Evolutionary conservation across 495 filamentous ascomycete species (phyloP).

Genomic region (Aspergillus heteromorphus): DNA sequence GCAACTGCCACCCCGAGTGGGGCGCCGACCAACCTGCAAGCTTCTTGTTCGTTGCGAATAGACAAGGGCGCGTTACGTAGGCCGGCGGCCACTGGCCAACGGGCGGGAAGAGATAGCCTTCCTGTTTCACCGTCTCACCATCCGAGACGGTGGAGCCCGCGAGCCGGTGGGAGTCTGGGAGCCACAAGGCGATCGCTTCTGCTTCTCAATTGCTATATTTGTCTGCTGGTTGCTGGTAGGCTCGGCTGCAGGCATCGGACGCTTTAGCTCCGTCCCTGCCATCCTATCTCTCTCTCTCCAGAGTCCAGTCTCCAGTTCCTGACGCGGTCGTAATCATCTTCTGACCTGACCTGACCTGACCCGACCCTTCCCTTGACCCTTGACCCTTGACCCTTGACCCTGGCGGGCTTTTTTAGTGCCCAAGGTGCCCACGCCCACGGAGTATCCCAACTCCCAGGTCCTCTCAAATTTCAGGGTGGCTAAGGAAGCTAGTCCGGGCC

Average conservation of each 20-base stretch:
- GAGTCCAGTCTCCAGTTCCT: too few relatives aligned
- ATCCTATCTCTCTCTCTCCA: too few relatives aligned
- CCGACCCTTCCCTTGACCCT: too few relatives aligned
- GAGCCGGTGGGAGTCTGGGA: too few relatives aligned
- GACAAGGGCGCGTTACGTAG: constrained; percentile 19
- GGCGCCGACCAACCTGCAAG: background rate
- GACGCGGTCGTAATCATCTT: background rate
- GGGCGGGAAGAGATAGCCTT: background rate
- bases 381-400: too few relatives aligned
- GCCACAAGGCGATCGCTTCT: constrained; percentile 15
- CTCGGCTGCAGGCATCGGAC: background rate
- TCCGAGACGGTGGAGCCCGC: constrained; percentile 5
- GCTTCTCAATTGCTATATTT: constrained; percentile 19
- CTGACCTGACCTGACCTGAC: background rate
- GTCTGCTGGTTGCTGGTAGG: constrained; percentile 1
- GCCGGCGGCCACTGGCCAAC: constrained; percentile 13
- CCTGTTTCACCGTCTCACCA: constrained; percentile 14
- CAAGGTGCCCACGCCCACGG: too few relatives aligned
- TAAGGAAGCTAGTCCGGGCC: background rate
- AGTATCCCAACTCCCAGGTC: too few relatives aligned
- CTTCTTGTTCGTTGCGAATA: constrained; percentile 17
- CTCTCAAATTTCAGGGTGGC: background rate
- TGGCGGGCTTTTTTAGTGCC: too few relatives aligned
- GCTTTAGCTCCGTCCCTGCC: background rate
- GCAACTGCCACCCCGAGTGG: background rate